Evolutionary conservation across 345 rosid species (phyloP).

Genomic region (Psidium guajava): DNA sequence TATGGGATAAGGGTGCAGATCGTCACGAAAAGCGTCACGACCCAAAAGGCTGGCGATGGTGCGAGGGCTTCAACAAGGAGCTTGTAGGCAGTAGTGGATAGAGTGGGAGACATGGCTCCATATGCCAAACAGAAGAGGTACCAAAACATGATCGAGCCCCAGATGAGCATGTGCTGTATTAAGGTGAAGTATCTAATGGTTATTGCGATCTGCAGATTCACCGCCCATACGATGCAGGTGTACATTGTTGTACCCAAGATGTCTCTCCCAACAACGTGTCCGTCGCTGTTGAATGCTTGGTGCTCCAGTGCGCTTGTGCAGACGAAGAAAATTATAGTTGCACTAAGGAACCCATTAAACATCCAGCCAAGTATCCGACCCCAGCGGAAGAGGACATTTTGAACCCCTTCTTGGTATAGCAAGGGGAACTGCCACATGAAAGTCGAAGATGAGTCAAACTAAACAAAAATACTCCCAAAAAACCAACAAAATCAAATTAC

Average conservation of each 20-base stretch:
- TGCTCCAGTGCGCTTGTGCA: constrained; percentile 49
- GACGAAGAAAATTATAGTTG: constrained; percentile 49
- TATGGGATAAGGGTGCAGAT: constrained; percentile 43
- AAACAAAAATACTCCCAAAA: not conserved
- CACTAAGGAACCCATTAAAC: constrained; percentile 59
- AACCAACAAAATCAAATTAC: not conserved
- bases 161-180: constrained; percentile 50
- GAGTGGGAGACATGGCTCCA: constrained; percentile 33
- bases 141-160: constrained; percentile 71
- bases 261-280: constrained; percentile 55
- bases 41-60: constrained; percentile 69
- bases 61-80: constrained; percentile 71
- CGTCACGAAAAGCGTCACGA: constrained; percentile 34
- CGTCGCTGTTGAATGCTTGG: constrained; percentile 60
- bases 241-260: constrained; percentile 67
- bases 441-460: not conserved
- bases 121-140: constrained; percentile 56
- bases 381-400: constrained; percentile 82
- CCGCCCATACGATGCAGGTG: constrained; percentile 73
- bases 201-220: constrained; percentile 72
- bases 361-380: constrained; percentile 60
- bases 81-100: constrained; percentile 40
- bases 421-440: constrained; percentile 50
- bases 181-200: constrained; percentile 63
- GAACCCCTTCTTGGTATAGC: constrained; percentile 85